Conservation (phyloP, 257 asterid genomes). For the Solanum piurae region DNA sequence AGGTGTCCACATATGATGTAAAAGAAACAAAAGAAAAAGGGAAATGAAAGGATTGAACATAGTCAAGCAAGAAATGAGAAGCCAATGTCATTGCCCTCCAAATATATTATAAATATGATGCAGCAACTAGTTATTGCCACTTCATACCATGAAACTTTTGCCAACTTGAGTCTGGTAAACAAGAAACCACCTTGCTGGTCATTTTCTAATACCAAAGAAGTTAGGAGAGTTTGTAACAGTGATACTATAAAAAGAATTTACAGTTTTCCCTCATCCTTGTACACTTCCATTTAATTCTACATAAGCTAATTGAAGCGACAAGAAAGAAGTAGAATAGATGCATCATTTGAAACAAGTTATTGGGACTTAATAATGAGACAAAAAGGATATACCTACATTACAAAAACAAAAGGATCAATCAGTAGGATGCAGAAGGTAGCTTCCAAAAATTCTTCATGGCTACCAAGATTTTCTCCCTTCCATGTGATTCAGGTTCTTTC, state of each 20-base stretch:
- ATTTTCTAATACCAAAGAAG: background rate
- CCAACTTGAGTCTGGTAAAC: background rate
- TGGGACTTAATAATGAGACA: background rate
- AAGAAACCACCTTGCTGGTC: background rate
- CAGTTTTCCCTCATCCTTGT: background rate
- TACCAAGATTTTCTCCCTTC: conserved; percentile 63
- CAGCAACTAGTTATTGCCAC: background rate
- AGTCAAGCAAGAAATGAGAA: background rate
- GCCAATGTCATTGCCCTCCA: background rate
- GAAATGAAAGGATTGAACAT: background rate
- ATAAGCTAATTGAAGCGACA: background rate
- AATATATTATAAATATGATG: background rate
- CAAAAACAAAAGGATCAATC: conserved; percentile 1
- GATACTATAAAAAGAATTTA: background rate
- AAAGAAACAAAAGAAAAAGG: background rate
- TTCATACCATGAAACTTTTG: background rate
- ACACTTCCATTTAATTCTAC: background rate
- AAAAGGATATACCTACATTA: conserved; percentile 6
- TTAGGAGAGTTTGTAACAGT: background rate
- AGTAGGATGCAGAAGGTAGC: conserved; percentile 27
- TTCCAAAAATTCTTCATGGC: conserved; percentile 73
- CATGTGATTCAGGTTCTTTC: conserved; percentile 63
- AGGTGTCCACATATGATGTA: background rate
- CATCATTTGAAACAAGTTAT: background rate
- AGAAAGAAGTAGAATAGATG: background rate